phyloP scores from a whole-genome alignment of 495 filamentous ascomycete species.

The Delitschia confertaspora region DNA sequence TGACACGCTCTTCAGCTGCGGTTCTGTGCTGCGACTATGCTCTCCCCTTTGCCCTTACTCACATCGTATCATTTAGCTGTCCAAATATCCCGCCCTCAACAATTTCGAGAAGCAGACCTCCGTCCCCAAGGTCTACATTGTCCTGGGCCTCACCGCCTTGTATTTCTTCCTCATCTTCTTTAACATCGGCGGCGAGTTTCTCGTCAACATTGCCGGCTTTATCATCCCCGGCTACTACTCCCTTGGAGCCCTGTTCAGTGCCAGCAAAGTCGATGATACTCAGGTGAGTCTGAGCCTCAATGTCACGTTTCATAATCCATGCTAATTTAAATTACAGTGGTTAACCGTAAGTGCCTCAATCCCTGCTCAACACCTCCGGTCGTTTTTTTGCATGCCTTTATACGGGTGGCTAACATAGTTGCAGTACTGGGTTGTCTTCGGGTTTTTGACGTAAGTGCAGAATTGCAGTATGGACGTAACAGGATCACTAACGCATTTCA shows the following conservation, averaged over 20 bases:
- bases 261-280: constrained; percentile 77
- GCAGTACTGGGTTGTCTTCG: constrained; percentile 96
- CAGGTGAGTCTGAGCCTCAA: constrained; percentile 48
- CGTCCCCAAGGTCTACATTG: constrained; percentile 90
- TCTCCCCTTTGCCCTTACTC: too few relatives aligned
- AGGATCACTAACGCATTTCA: constrained; percentile 29
- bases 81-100: constrained; percentile 89
- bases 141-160: constrained; percentile 72
- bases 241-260: constrained; percentile 76
- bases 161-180: constrained; percentile 99
- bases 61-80: constrained; percentile 61
- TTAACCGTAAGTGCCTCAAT: constrained; percentile 50
- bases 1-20: not conserved
- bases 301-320: constrained; percentile 6
- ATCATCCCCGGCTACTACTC: constrained; percentile 94
- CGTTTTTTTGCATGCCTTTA: not conserved
- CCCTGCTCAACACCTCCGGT: not conserved
- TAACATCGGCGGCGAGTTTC: constrained; percentile 94
- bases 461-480: too few relatives aligned
- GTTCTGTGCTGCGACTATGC: too few relatives aligned
- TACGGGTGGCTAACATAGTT: constrained; percentile 31
- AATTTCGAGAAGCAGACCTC: constrained; percentile 95
- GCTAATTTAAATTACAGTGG: constrained; percentile 43
- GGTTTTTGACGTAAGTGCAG: constrained; percentile 65
- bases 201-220: constrained; percentile 95